Evolutionary conservation across 805 yeast genomes (phyloP), one percentile per base, ranked within the genome.

Genomic region (Yamadazyma laniorum): DNA sequence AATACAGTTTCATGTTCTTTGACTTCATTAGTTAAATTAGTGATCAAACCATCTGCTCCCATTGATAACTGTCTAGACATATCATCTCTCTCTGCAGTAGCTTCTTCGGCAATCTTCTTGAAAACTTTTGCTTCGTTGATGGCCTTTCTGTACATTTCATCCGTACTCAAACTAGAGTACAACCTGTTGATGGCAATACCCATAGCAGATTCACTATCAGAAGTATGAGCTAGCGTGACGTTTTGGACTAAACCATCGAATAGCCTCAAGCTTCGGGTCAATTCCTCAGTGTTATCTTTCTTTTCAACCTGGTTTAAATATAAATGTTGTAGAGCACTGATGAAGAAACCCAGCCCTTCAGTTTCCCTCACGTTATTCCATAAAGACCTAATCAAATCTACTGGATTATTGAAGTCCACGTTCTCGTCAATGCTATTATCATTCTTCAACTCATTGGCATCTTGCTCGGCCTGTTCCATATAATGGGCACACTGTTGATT

Each of bases 111-210:
- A 28, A 65, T 67, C 40, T 57, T 63, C 4, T 72, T 66, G 28
- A 80, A 72, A 31, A 70, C 76, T 50, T 73, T 72, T 25, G 80
- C 70, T 38, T 76, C 88, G 16, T 53, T 58, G 29, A 61, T 42
- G 4, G 96, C 95, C 43, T 84, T 72, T 36, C 80, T 70, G 9
- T 95, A 95, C 61, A 82, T 81, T 37, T 87, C 95, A 56, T 91
- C 96, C 0, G 96, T 85, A 48, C 81, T 80, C 53, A 90, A 70
- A 18, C 85, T 74, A 29, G 87, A 80, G 42, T 79, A 70, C 32
- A 91, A 65, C 39, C 79, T 70, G 51, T 85, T 88, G 25, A 90
- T 80, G 1, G 95, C 86, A 33, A 85, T 77, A 37, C 83, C 85
- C 47, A 87, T 71, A 12, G 86, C 38, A 53, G 55, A 38, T 67